A percentile compares a stretch with the other conserved stretches of the same genome.
Conservation (phyloP, 768 basidiomycete genomes). For the Piloderma croceum region DNA sequence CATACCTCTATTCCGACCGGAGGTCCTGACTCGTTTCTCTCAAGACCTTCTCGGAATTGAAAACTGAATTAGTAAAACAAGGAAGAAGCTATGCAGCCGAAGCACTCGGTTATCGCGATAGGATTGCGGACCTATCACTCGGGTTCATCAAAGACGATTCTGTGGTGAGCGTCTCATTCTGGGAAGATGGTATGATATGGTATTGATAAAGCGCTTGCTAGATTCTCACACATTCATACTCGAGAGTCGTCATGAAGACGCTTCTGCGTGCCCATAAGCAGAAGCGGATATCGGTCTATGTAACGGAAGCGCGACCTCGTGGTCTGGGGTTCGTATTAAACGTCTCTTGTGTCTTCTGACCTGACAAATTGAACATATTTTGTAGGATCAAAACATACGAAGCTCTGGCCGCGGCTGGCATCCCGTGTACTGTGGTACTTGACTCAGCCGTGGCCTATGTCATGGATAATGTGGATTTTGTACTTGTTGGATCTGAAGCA, state of each 20-base stretch:
- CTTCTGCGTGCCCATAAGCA: constrained; percentile 83
- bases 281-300: constrained; percentile 95
- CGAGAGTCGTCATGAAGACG: constrained; percentile 90
- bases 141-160: constrained; percentile 95
- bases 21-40: constrained; percentile 5
- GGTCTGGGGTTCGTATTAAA: constrained; percentile 66
- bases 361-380: constrained; percentile 5
- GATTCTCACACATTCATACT: constrained; percentile 97
- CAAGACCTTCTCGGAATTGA: constrained; percentile 81
- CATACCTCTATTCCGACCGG: constrained; percentile 7
- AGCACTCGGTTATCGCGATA: constrained; percentile 79
- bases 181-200: no score
- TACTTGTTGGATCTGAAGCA: constrained; percentile 95
- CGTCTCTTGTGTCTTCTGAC: constrained; percentile 9
- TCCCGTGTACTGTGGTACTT: constrained; percentile 90
- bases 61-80: constrained; percentile 75
- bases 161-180: constrained; percentile 59
- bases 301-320: constrained; percentile 91
- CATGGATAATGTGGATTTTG: constrained; percentile 94
- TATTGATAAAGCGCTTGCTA: no score
- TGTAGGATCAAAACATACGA: constrained; percentile 87
- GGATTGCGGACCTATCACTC: constrained; percentile 84
- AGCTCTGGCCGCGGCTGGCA: constrained; percentile 78
- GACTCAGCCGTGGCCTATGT: constrained; percentile 96
- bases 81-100: constrained; percentile 72